Evolutionary conservation across 164 flowering plant species (phyloP), one percentile per base, ranked within the genome.

Genomic region (Buxus sempervirens): DNA sequence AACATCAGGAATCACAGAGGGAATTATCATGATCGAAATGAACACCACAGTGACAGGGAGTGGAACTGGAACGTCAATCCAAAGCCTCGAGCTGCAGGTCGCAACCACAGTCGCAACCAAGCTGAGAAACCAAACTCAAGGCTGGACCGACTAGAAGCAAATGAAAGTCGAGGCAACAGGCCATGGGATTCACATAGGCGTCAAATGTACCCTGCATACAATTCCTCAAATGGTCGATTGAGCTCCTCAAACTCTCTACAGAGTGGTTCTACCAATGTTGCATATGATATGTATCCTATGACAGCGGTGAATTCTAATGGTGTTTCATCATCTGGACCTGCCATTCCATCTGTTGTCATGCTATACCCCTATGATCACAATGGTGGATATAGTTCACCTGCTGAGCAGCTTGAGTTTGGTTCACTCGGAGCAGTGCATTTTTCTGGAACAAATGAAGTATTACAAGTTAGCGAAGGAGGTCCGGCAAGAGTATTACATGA

Each of bases 321-420:
- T 41, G 79, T 82, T 22, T 56, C 86, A 41, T 74, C 93, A 58
- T 82, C 82, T 72, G 96, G 97, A 48, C 84, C 88, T 32, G 54
- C 66, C 25, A 75, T 77, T 56, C 89, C 89, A 25, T 78, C 97
- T 66, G 82, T 91, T 68, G 83, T 92, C 53, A 87, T 89, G 97
- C 36, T 92, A 5, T 91, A 86, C 77, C 86, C 99, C 15, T 89
- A 88, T 82, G 96, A 90, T 63, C 86, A 84, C 57, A 85, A 78
- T 72, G 61, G 75, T 48, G 76, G 77, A 42, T 88, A 83, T 77
- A 80, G 72, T 71, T 66, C 87, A 56, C 71, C 79, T 42, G 70
- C 86, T 9, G 96, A 92, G 54, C 97, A 89, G 72, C 88, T 88
- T 61, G 96, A 91, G 79, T 90, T 89, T 82, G 97, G 96, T 14